Percentiles rank a stretch among this genome's conserved stretches.
Conservation (phyloP, 2,329 filamentous ascomycete genomes). For the Fusarium tupiense region DNA sequence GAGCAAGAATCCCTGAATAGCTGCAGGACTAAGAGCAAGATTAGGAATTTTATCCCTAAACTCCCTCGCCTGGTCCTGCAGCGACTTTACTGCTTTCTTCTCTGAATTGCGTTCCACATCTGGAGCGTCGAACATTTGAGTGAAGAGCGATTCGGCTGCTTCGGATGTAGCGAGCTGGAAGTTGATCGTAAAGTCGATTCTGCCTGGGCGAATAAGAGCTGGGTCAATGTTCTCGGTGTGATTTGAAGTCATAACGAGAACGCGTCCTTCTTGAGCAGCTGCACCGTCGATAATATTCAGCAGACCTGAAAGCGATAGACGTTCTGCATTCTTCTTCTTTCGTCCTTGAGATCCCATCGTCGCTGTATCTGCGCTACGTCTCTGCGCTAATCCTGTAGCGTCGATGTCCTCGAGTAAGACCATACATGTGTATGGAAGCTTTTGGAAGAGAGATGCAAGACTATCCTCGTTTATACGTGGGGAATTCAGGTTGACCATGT, state of each 20-base stretch:
- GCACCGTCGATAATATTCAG: constrained; percentile 76
- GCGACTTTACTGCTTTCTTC: not conserved
- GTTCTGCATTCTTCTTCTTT: not conserved
- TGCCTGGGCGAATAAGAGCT: not conserved
- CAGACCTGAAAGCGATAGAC: constrained; percentile 63
- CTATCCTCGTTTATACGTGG: constrained; percentile 9
- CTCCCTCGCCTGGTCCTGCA: not conserved
- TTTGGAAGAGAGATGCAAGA: constrained; percentile 2
- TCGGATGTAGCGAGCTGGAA: constrained; percentile 13
- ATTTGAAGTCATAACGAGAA: constrained; percentile 78
- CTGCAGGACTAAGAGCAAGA: constrained; percentile 12
- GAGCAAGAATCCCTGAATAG: constrained; percentile 22
- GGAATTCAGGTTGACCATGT: constrained; percentile 13
- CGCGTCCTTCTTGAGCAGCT: constrained; percentile 71
- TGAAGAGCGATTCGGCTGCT: not conserved
- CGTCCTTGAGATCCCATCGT: not conserved
- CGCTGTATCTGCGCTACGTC: not conserved
- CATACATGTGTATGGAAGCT: not conserved
- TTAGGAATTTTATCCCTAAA: constrained; percentile 5
- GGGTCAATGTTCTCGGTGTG: constrained; percentile 37
- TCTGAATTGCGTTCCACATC: not conserved
- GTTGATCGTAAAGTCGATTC: constrained; percentile 13
- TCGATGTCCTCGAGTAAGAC: constrained; percentile 16
- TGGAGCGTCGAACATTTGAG: not conserved
- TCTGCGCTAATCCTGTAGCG: constrained; percentile 7